A percentile compares a stretch with the other conserved stretches of the same genome.
These are phyloP conservation scores for Olyra latifolia DNA, from an alignment of 176 grass and related monocot species.

Conservation along the genomic window DNA sequence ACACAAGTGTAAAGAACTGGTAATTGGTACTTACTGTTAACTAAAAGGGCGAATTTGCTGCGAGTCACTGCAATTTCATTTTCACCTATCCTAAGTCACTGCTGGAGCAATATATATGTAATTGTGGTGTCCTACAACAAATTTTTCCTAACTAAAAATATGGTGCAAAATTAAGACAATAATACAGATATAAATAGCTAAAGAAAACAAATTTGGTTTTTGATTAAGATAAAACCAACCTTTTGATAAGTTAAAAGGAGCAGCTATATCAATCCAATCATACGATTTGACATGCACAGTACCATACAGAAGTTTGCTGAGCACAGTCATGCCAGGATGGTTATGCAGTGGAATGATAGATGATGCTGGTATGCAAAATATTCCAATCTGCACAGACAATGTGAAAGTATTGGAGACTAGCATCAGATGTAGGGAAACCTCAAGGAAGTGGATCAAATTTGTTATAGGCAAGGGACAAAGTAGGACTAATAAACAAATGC, in stretches of 20 bases:
- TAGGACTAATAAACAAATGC: neutral
- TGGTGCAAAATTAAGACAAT: neutral
- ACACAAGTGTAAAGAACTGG: neutral
- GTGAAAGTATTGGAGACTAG: neutral
- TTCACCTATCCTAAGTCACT: no score
- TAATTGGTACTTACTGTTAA: neutral
- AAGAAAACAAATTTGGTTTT: neutral
- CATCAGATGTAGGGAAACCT: neutral
- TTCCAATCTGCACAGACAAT: slow-evolving; percentile 63
- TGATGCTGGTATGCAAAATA: slow-evolving; percentile 76
- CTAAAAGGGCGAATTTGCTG: neutral
- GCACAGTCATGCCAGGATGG: slow-evolving; percentile 75
- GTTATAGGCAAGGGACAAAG: neutral
- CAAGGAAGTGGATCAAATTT: neutral
- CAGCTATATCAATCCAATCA: slow-evolving; percentile 54
- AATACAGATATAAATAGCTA: neutral
- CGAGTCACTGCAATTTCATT: no score
- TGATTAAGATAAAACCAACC: slow-evolving; percentile 16
- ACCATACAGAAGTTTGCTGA: slow-evolving; percentile 77
- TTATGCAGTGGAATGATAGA: slow-evolving; percentile 81
- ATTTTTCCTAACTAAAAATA: neutral
- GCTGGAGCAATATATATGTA: no score
- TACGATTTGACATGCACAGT: slow-evolving; percentile 62
- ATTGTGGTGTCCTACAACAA: no score
- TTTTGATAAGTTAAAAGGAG: slow-evolving; percentile 34